Evolutionary conservation across 257 asterid species (phyloP).

Genomic region (Parsonsia alboflavescens): DNA sequence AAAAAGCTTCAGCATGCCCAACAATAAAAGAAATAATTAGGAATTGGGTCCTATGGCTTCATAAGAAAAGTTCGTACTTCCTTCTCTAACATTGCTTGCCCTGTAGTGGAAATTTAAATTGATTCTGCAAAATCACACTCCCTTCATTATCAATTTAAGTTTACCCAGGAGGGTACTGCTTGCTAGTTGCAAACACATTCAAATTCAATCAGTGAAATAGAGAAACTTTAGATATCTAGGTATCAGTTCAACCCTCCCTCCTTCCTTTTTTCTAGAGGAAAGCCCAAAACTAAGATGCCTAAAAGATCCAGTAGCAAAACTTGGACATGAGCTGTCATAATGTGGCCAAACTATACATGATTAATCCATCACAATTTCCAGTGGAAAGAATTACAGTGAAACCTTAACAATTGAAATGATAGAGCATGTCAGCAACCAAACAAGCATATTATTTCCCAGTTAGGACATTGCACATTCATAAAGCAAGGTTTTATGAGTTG

Average conservation of each 20-base stretch:
- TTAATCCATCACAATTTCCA: not conserved
- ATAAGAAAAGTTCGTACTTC: not conserved
- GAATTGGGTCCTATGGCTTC: not conserved
- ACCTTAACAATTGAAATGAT: not conserved
- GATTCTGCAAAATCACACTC: not conserved
- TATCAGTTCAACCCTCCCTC: not conserved
- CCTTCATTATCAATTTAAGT: not conserved
- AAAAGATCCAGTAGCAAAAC: not conserved
- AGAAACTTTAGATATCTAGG: too few species aligned
- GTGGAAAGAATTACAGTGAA: too few species aligned
- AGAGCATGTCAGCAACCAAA: not conserved
- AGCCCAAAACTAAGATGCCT: too few species aligned
- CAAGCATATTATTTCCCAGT: not conserved
- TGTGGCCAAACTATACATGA: not conserved
- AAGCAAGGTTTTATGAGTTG: not conserved
- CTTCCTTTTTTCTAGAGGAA: too few species aligned
- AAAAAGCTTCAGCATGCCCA: not conserved
- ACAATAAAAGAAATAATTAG: not conserved
- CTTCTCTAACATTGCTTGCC: not conserved
- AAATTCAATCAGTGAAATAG: not conserved
- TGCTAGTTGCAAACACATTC: not conserved
- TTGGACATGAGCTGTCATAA: not conserved
- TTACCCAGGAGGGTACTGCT: not conserved
- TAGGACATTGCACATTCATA: not conserved
- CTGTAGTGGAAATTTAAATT: not conserved